Evolutionary conservation across 768 basidiomycete genomes (phyloP), one percentile per base, ranked within the genome.

Genomic region (Phlebiopsis flavidoalba): DNA sequence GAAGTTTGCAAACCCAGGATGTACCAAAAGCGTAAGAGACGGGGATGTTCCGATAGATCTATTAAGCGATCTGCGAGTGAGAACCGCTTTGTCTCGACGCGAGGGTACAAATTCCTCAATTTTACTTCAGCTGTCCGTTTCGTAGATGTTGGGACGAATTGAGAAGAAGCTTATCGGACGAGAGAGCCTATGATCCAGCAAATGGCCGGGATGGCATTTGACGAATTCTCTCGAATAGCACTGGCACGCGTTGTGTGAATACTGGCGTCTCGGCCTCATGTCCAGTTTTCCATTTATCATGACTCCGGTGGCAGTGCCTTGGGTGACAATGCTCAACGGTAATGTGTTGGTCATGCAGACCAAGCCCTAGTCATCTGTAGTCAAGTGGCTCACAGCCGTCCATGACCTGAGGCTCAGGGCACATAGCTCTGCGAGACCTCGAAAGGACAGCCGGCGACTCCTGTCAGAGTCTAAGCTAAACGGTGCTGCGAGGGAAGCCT

Each of bases 11-110:
- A 60, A 60, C 17, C 59, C 37, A 49, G 59, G 52, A 35, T 40
- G 59, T 53, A 46, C 52, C 59, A 15, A 53, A 60, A 47, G 21
- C 46, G 57, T 24, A 48, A 26, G 45, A 45, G 26, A 21, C 49
- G 58, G 58, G n/a, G 40, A 59, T 59, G 50, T 53, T 53, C 58
- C 59, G 59, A 53, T 24, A 47, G 59, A 60, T 60, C 51, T 43
- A 35, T 53, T 60, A 35, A 53, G 36, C 47, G 59, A 60, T 60
- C 54, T 45, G 37, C 54, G 15, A 19, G n/a, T 26, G 53, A 7
- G 31, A 17, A 17, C 35, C 53, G n/a, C 48, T 19, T 12, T 3
- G 48, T 49, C 48, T 37, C 33, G 6, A 31, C 26, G 21, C 54
- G 17, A 45, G 11, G 22, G 36, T 55, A 43, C 43, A 31, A 31